Evolutionary conservation across 257 asterid species (phyloP), one percentile per base, ranked within the genome.

Genomic region (Nicotiana knightiana): DNA sequence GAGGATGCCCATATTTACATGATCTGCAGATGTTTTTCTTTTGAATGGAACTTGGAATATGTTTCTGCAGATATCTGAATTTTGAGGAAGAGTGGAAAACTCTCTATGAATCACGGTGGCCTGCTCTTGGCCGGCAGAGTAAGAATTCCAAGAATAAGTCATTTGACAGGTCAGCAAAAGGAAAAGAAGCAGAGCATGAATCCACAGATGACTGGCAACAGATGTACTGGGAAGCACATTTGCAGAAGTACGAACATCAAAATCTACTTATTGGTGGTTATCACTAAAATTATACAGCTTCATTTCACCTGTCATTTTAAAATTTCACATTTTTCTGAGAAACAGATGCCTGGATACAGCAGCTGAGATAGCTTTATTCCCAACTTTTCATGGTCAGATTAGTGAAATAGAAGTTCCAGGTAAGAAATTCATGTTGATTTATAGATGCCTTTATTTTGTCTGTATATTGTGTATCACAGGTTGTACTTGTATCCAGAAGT

Each of bases 151-250:
- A 62, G 84, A 86, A 54, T 82, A 64, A 48, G 84, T 85, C 83
- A 73, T 85, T 75, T 71, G 63, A 68, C 82, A 86, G 91, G 84
- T 76, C 85, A 82, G 83, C 83, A 57, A 88, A 85, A 73, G 48
- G 62, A 76, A 77, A 57, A 43, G 90, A 87, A 83, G 84, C 53
- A 21, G 86, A 89, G 84, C 79, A 51, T 84, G 91, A 88, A 33
- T 76, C 82, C 21, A 30, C 67, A 55, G 82, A 85, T 83, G 96
- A 92, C 82, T 94, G 97, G 97, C 93, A 82, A 82, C 95, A 91
- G 84, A 84, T 84, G 85, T 94, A 94, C 87, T 94, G 97, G 98
- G 95, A 93, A 90, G 81, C 90, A 76, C 97, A 94, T 90, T 86
- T 93, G 81, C 98, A 94, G 87, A 92, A 87, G 97, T 94, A 91